These are phyloP conservation scores for Pythium chondricola DNA, from an alignment of 352 stramenopile genomes.

Conservation along the genomic window DNA sequence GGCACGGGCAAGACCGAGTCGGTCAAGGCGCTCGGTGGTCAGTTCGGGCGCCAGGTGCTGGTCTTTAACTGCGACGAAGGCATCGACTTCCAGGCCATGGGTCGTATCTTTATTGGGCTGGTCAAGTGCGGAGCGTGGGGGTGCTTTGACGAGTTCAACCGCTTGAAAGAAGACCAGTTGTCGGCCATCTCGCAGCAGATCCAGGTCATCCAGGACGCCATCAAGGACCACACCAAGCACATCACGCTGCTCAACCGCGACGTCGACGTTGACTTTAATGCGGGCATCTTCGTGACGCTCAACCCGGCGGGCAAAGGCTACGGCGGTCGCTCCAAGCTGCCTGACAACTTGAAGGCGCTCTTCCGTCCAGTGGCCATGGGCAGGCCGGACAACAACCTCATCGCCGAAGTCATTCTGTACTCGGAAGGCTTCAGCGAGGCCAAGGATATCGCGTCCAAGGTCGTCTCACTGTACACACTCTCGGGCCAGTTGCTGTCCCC, in stretches of 20 bases:
- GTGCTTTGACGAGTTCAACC: slow-evolving; percentile 92
- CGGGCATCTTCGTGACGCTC: slow-evolving; percentile 91
- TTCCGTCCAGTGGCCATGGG: slow-evolving; percentile 88
- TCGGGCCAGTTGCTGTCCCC: slow-evolving; percentile 56
- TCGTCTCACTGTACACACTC: slow-evolving; percentile 79
- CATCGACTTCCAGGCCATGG: slow-evolving; percentile 87
- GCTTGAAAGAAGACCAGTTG: slow-evolving; percentile 86
- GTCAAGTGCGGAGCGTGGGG: slow-evolving; percentile 88
- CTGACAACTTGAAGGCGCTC: slow-evolving; percentile 89
- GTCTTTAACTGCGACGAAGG: slow-evolving; percentile 89
- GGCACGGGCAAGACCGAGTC: slow-evolving; percentile 91
- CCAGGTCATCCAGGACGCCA: slow-evolving; percentile 86
- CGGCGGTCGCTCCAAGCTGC: slow-evolving; percentile 80
- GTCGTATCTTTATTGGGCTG: slow-evolving; percentile 87
- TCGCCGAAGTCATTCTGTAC: slow-evolving; percentile 83
- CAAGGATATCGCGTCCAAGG: slow-evolving; percentile 70
- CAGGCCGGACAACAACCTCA: slow-evolving; percentile 81
- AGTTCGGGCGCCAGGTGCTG: slow-evolving; percentile 79
- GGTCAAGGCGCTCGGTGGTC: slow-evolving; percentile 83
- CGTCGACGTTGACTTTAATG: slow-evolving; percentile 81
- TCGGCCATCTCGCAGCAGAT: slow-evolving; percentile 88
- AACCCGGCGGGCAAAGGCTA: slow-evolving; percentile 89
- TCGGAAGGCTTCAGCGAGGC: slow-evolving; percentile 81
- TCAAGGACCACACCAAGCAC: slow-evolving; percentile 52
- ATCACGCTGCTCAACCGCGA: slow-evolving; percentile 61